A percentile compares a stretch with the other conserved stretches of the same genome.
phyloP scores from a whole-genome alignment of 805 yeast species.

The Wickerhamiella australiensis region DNA sequence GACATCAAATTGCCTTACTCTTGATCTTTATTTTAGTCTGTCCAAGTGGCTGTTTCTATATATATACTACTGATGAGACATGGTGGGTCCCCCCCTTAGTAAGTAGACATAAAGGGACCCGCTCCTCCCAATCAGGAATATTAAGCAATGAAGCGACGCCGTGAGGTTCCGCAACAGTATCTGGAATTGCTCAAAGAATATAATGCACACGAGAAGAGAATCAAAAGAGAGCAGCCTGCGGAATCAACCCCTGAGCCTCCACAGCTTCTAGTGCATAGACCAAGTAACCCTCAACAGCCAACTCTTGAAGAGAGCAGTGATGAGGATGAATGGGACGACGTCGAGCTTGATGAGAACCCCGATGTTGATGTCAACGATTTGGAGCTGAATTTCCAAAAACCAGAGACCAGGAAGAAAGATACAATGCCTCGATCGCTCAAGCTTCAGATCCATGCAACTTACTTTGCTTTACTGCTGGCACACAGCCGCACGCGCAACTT shows the following conservation, averaged over 20 bases:
- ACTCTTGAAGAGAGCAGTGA: conserved; percentile 20
- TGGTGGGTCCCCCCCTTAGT: neutral
- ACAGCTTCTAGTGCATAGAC: neutral
- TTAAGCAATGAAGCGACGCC: conserved; percentile 5
- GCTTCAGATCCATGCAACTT: conserved; percentile 7
- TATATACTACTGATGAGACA: too few relatives aligned
- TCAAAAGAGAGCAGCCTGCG: neutral
- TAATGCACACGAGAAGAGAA: neutral
- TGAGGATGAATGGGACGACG: conserved; percentile 19
- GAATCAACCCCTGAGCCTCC: conserved; percentile 1
- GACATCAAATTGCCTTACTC: too few relatives aligned
- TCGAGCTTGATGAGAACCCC: conserved; percentile 4
- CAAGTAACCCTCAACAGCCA: conserved; percentile 5
- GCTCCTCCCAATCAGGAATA: neutral
- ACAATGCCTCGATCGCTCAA: conserved; percentile 1
- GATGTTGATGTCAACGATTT: neutral
- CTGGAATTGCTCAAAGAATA: conserved; percentile 7
- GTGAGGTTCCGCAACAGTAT: neutral
- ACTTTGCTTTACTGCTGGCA: conserved; percentile 25
- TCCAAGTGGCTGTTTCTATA: too few relatives aligned
- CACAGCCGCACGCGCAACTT: conserved; percentile 60
- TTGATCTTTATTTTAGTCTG: too few relatives aligned
- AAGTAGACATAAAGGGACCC: neutral
- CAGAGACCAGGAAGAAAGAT: neutral
- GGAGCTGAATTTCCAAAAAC: neutral